Evolutionary conservation across 2,329 filamentous ascomycete species (phyloP), one percentile per base, ranked within the genome.

Genomic region (Pestalotiopsis sp.): DNA sequence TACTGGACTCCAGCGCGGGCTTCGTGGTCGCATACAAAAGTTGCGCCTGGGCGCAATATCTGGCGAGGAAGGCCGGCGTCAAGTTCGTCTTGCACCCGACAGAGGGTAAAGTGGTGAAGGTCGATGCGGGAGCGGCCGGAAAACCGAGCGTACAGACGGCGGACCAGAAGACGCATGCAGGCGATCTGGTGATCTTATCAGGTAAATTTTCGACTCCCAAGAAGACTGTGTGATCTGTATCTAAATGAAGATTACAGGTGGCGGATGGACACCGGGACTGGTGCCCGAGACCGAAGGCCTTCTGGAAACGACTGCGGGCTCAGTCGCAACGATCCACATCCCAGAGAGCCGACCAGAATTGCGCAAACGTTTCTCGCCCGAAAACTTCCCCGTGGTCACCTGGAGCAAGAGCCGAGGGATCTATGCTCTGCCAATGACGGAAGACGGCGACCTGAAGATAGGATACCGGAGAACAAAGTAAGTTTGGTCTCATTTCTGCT

Each of bases 381-480:
- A 82, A 0, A 80, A 77, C 2, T 87, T 87, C 61, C 85, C 85
- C 0, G 79, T 82, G 0, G 84, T 83, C 78, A 76, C 75, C 57
- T 83, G 79, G 75, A 80, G 80, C 6, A 73, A 75, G 17, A 73
- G 77, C 6, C 83, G 81, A 0, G 61, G 38, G 11, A 75, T 86
- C 0, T 85, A 86, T 70, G 85, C 85, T 17, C 86, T 88, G 60
- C 80, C 86, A 0, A 73, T 80, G 0, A 80, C 82, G 25, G 76
- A 81, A 9, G 70, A 82, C 3, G 82, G 85, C 0, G 72, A 80
- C n/a, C 72, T 87, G 65, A 86, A 87, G 72, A 80, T 85, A 68
- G 86, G 83, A 1, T 89, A 83, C 69, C 80, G 86, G 1, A 84
- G 83, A 1, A 85, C 80, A 0, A 88, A 88, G 73, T 64, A 14